Percentiles rank a stretch among this genome's conserved stretches.
Evolutionary conservation across 176 grass and related monocot genomes (phyloP).

Genomic region (Juncus inflexus): DNA sequence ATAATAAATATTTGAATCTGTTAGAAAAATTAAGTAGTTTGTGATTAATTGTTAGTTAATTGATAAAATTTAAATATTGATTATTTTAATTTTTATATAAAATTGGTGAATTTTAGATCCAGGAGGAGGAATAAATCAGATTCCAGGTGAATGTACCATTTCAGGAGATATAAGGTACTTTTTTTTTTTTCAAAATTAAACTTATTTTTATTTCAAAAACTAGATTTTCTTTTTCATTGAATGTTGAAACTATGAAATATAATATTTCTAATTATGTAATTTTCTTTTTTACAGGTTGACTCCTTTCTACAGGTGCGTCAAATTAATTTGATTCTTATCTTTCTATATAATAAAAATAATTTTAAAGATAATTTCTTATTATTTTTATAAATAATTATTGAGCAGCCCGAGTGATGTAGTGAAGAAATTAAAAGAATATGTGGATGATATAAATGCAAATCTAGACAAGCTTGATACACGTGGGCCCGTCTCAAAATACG

Average conservation of each 20-base stretch:
- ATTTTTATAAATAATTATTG: slow-evolving; percentile 17
- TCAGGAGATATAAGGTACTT: slow-evolving; percentile 90
- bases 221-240: neutral
- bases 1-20: too few species aligned
- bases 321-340: slow-evolving; percentile 14
- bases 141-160: slow-evolving; percentile 94
- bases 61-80: too few species aligned
- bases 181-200: slow-evolving; percentile 13
- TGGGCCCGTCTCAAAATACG: slow-evolving; percentile 89
- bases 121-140: slow-evolving; percentile 86
- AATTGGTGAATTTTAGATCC: slow-evolving; percentile 58
- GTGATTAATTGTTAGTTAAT: too few species aligned
- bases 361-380: neutral
- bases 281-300: slow-evolving; percentile 68
- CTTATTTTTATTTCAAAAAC: slow-evolving; percentile 3
- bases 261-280: slow-evolving; percentile 29
- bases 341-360: neutral
- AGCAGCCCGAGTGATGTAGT: slow-evolving; percentile 50
- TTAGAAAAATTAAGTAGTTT: too few species aligned
- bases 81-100: slow-evolving; percentile 9
- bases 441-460: slow-evolving; percentile 64
- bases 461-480: slow-evolving; percentile 62
- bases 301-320: slow-evolving; percentile 83
- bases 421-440: slow-evolving; percentile 71
- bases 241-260: slow-evolving; percentile 16